Conservation (phyloP, 768 basidiomycete species). For the Tulasnella sp. region DNA sequence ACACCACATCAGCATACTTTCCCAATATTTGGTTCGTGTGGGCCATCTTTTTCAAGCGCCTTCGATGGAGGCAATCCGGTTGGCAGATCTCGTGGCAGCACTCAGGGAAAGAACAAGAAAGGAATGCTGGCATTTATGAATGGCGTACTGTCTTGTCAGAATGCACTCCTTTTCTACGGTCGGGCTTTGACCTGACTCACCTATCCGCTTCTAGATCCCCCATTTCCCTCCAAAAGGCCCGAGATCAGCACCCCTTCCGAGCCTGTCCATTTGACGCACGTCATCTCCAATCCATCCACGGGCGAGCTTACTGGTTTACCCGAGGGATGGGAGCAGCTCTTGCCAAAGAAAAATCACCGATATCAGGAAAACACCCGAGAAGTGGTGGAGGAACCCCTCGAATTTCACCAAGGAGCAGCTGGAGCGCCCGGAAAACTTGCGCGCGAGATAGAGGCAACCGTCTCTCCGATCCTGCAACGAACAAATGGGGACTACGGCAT, state of each 20-base stretch:
- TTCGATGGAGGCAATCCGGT: not conserved
- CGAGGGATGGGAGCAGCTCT: conserved; percentile 97
- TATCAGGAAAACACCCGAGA: conserved; percentile 99
- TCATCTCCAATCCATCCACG: conserved; percentile 97
- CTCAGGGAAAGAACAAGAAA: not conserved
- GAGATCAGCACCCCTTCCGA: conserved; percentile 99
- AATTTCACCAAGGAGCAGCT: conserved; percentile 82
- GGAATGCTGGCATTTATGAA: conserved; percentile 28
- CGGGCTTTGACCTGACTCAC: no score
- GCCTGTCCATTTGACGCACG: conserved; percentile 98
- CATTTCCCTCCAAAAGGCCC: conserved; percentile 67
- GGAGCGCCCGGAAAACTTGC: conserved; percentile 35
- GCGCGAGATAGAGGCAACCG: no score
- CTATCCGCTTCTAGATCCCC: conserved; percentile 48
- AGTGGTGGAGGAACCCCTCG: conserved; percentile 97
- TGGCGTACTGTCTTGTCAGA: conserved; percentile 19
- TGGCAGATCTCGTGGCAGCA: not conserved
- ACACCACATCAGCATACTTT: not conserved
- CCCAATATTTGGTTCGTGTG: not conserved
- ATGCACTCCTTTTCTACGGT: not conserved
- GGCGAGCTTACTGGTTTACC: conserved; percentile 98
- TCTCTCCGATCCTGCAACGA: not conserved
- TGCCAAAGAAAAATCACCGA: conserved; percentile 82
- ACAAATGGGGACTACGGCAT: no score
- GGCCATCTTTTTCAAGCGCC: not conserved